These are phyloP conservation scores for Hymenoscyphus fructigenus DNA, from an alignment of 2,329 filamentous ascomycete species.

Conservation along the genomic window DNA sequence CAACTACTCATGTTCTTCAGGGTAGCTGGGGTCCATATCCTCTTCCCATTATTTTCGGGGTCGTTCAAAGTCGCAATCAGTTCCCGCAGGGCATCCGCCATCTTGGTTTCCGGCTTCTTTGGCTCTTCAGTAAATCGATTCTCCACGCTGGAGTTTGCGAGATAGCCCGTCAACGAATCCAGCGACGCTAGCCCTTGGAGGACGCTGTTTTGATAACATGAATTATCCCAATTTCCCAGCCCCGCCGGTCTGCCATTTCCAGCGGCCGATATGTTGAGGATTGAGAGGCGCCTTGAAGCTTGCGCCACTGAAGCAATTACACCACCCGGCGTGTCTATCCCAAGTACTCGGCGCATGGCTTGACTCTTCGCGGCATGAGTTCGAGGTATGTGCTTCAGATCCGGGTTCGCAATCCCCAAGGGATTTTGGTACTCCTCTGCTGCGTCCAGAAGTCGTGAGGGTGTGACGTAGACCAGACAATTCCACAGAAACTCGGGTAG, in stretches of 20 bases:
- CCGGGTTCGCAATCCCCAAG: constrained; percentile 49
- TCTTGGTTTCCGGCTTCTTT: constrained; percentile 30
- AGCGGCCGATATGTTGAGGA: constrained; percentile 43
- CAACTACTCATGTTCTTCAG: constrained; percentile 92
- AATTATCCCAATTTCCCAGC: constrained; percentile 89
- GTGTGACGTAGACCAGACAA: constrained; percentile 54
- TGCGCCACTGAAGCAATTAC: constrained; percentile 58
- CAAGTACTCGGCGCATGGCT: constrained; percentile 61
- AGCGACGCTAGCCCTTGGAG: constrained; percentile 82
- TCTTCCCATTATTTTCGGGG: constrained; percentile 67
- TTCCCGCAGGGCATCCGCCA: constrained; percentile 43
- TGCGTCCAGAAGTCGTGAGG: constrained; percentile 55
- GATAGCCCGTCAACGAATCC: constrained; percentile 64
- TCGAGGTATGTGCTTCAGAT: constrained; percentile 37
- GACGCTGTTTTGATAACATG: constrained; percentile 96
- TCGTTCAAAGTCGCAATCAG: constrained; percentile 72
- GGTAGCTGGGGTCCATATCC: constrained; percentile 77
- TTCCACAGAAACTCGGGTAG: constrained; percentile 59
- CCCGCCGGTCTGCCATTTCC: constrained; percentile 57
- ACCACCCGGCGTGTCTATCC: constrained; percentile 52
- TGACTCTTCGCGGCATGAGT: constrained; percentile 62
- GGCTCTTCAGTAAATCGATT: constrained; percentile 22
- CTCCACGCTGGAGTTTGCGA: constrained; percentile 48
- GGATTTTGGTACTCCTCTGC: constrained; percentile 45
- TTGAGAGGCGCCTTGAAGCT: constrained; percentile 55